These are phyloP conservation scores for Ganoderma lucidum DNA, from an alignment of 1,284 basidiomycete species.

Conservation along the genomic window DNA sequence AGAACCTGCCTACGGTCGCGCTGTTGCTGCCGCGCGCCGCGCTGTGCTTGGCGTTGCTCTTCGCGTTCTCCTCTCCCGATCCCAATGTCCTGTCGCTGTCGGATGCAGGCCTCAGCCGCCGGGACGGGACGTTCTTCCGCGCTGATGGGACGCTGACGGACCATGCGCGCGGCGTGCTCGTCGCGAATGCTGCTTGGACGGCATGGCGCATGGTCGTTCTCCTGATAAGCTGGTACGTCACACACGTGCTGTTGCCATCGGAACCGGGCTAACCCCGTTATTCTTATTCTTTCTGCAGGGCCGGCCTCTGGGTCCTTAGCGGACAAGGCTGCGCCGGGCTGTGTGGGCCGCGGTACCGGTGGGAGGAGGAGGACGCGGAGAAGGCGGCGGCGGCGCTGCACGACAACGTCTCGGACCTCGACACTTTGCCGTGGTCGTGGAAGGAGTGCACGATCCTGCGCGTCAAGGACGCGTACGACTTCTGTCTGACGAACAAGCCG, in stretches of 20 bases:
- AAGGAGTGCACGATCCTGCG: slow-evolving; percentile 72
- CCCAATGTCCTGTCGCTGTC: slow-evolving; percentile 55
- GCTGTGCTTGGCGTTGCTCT: slow-evolving; percentile 71
- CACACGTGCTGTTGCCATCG: not conserved
- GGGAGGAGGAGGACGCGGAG: slow-evolving; percentile 80
- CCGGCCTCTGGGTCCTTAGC: slow-evolving; percentile 78
- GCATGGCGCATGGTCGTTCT: slow-evolving; percentile 73
- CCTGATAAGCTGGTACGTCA: slow-evolving; percentile 68
- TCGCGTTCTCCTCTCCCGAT: slow-evolving; percentile 66
- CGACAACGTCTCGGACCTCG: slow-evolving; percentile 54
- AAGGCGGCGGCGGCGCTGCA: slow-evolving; percentile 57
- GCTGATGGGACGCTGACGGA: slow-evolving; percentile 69
- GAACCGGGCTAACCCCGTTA: not conserved
- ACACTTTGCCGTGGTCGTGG: slow-evolving; percentile 79
- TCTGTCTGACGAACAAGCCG: slow-evolving; percentile 68
- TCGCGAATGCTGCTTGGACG: slow-evolving; percentile 81
- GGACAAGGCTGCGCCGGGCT: slow-evolving; percentile 79
- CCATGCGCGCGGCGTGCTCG: slow-evolving; percentile 78
- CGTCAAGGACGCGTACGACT: slow-evolving; percentile 81
- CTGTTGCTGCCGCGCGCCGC: slow-evolving; percentile 82
- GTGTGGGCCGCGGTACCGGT: slow-evolving; percentile 82
- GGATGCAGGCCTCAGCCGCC: slow-evolving; percentile 54
- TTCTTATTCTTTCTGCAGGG: slow-evolving; percentile 49
- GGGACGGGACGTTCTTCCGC: slow-evolving; percentile 80
- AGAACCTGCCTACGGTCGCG: no score